Base-by-base conservation (phyloP, 139 green algal genomes). In the Auxenochlorella pyrenoidosa region DNA sequence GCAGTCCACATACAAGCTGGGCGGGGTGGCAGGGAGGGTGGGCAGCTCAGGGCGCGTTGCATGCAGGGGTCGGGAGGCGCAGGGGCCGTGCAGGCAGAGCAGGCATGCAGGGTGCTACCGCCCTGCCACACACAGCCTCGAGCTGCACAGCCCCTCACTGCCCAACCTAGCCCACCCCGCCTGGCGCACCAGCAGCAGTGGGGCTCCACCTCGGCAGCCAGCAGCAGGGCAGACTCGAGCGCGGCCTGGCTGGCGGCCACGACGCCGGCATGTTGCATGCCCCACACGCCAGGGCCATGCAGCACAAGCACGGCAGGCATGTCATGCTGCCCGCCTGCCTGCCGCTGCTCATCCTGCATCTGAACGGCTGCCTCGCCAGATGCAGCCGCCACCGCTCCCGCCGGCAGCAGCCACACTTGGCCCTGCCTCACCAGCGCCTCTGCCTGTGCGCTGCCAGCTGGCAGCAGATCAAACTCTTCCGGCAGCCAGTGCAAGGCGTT, bases 1-100 rank as follows among this genome's bases (percentile, higher is more conserved):
- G 21, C 44, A n/a, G 47, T 88, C 84, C 21, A 88, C 41, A 58
- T 88, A 88, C 18, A 88, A 76, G 40, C 40, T 81, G 75, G 32
- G 34, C 47, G 10, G 32, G 32, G 5, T 0, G n/a, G 15, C 66
- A 73, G 15, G 28, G 63, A 36, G 30, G 3, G 68, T 41, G 30
- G 34, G n/a, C 32, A 38, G 30, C 13, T 12, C 38, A n/a, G 30
- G 44, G n/a, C n/a, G 44, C 18, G 68, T n/a, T 15, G n/a, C 12
- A 28, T 32, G 30, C n/a, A 12, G n/a, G 32, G 15, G 34, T 16
- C n/a, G n/a, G n/a, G n/a, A n/a, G n/a, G n/a, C n/a, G n/a, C n/a
- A n/a, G n/a, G n/a, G n/a, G n/a, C n/a, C n/a, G n/a, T n/a, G n/a
- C n/a, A n/a, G n/a, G n/a, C n/a, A n/a, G n/a, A n/a, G n/a, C n/a